phyloP scores from a whole-genome alignment of 352 stramenopile genomes.

The Phytophthora fragariaefolia region DNA sequence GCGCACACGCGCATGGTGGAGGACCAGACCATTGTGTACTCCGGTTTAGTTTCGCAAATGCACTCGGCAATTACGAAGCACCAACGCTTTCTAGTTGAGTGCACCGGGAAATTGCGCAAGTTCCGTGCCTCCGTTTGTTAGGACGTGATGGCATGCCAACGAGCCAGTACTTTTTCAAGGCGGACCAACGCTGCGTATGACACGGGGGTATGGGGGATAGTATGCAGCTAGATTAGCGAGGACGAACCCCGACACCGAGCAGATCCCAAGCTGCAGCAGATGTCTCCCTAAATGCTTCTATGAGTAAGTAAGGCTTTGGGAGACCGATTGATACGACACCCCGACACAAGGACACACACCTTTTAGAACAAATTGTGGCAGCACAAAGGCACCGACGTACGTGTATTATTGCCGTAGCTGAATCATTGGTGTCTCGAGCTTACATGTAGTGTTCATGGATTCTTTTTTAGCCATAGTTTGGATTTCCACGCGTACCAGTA shows the following conservation, averaged over 20 bases:
- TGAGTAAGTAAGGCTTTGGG: neutral
- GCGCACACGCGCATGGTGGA: slow-evolving; percentile 20
- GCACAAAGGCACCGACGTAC: too few species aligned
- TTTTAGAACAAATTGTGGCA: too few species aligned
- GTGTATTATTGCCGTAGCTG: too few species aligned
- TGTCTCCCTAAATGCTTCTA: slow-evolving; percentile 5
- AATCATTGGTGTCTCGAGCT: too few species aligned
- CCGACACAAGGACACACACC: too few species aligned
- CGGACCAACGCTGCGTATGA: slow-evolving; percentile 19
- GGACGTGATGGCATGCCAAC: slow-evolving; percentile 2
- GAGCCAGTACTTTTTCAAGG: slow-evolving; percentile 27
- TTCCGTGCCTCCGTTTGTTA: slow-evolving; percentile 24
- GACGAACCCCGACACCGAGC: slow-evolving; percentile 14
- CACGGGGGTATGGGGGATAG: slow-evolving; percentile 14
- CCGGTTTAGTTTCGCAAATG: slow-evolving; percentile 10
- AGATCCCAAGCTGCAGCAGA: slow-evolving; percentile 36
- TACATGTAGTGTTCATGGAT: too few species aligned
- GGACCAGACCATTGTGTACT: slow-evolving; percentile 32
- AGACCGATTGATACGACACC: neutral
- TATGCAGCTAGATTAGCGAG: slow-evolving; percentile 17
- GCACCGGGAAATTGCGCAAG: slow-evolving; percentile 21
- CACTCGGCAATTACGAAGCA: neutral
- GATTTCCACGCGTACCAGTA: too few species aligned
- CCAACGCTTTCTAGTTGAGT: slow-evolving; percentile 15
- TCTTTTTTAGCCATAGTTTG: too few species aligned